These are phyloP conservation scores for Coelastrella sp. DNA, from an alignment of 139 green algal species.

Conservation along the genomic window DNA sequence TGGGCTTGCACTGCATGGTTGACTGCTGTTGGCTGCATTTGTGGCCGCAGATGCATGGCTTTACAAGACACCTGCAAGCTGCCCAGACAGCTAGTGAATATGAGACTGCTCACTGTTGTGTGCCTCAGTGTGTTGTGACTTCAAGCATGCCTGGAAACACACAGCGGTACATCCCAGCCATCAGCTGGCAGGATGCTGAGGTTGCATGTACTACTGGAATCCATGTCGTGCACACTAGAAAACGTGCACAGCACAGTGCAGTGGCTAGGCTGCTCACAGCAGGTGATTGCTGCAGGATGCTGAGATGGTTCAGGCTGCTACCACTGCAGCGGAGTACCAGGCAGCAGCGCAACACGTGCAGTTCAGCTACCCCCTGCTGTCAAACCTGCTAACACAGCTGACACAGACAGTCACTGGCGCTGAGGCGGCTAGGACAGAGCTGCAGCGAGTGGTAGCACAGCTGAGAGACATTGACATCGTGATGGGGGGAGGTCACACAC, in stretches of 20 bases:
- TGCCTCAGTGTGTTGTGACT: too few relatives aligned
- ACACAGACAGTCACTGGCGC: neutral
- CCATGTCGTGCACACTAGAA: too few relatives aligned
- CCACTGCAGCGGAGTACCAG: neutral
- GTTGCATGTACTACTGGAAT: too few relatives aligned
- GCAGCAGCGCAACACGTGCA: neutral
- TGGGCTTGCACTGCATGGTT: neutral
- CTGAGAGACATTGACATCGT: conserved; percentile 70
- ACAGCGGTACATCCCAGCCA: too few relatives aligned
- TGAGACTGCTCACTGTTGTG: too few relatives aligned
- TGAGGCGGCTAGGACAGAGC: conserved; percentile 29
- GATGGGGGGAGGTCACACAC: conserved; percentile 60
- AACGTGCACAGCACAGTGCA: neutral
- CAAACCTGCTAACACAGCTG: neutral
- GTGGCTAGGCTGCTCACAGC: neutral
- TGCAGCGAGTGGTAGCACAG: conserved; percentile 59
- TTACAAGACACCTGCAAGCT: too few relatives aligned
- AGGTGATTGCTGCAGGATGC: conserved; percentile 1
- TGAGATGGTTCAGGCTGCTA: neutral
- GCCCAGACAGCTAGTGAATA: too few relatives aligned
- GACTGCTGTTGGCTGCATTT: too few relatives aligned
- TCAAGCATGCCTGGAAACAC: too few relatives aligned
- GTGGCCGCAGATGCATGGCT: too few relatives aligned
- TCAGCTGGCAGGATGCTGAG: too few relatives aligned
- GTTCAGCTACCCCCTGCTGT: neutral